Percentiles rank a stretch among this genome's conserved stretches.
Evolutionary conservation across 768 basidiomycete species (phyloP).

Genomic region (Mycena capillaripes): DNA sequence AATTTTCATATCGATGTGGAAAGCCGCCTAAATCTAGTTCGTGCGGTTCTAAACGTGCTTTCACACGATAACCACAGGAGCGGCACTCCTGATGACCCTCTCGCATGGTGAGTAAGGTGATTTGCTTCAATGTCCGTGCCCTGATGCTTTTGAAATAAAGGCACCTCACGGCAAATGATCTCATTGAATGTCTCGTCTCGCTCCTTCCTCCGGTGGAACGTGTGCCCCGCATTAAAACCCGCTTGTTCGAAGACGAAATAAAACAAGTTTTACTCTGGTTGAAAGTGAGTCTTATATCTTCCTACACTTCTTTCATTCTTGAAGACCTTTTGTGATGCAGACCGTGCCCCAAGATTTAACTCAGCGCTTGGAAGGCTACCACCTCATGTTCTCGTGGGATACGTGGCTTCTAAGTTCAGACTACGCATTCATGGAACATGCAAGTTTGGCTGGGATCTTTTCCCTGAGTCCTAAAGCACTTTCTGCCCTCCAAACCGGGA

Average conservation of each 20-base stretch:
- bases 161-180: not conserved
- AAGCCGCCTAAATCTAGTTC: conserved; percentile 1
- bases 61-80: not conserved
- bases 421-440: no score
- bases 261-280: not conserved
- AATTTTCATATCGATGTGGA: not conserved
- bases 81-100: not conserved
- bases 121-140: not conserved
- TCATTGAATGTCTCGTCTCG: no score
- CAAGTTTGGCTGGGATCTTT: no score
- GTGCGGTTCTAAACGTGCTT: not conserved
- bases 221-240: not conserved
- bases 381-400: not conserved
- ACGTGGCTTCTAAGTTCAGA: no score
- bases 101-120: not conserved
- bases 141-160: not conserved
- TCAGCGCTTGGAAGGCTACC: conserved; percentile 5
- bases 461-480: not conserved
- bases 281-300: not conserved
- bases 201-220: not conserved
- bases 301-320: not conserved
- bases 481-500: not conserved
- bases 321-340: not conserved
- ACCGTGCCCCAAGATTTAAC: not conserved
- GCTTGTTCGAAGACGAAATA: no score